phyloP scores from a whole-genome alignment of 1,139 yeast species.

The Trichomonascaceae sp. region DNA sequence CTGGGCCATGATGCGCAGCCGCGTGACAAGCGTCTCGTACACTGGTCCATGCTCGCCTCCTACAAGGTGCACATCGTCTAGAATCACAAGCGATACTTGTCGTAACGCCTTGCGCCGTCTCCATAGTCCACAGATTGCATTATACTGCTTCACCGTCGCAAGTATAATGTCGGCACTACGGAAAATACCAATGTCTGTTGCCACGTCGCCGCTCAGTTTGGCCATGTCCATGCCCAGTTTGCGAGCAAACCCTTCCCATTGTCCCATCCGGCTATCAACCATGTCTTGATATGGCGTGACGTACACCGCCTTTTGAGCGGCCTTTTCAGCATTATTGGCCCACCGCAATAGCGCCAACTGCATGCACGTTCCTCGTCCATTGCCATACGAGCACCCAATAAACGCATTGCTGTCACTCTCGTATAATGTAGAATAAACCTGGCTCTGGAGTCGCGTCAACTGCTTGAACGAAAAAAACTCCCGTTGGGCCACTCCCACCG shows the following conservation, averaged over 20 bases:
- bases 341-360: constrained; percentile 63
- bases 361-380: constrained; percentile 62
- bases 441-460: constrained; percentile 67
- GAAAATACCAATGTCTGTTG: constrained; percentile 40
- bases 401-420: constrained; percentile 46
- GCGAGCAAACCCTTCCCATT: constrained; percentile 36
- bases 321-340: constrained; percentile 40
- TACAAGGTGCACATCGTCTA: constrained; percentile 64
- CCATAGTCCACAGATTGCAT: constrained; percentile 67
- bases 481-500: constrained; percentile 33
- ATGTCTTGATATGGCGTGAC: constrained; percentile 47
- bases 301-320: constrained; percentile 50
- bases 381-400: constrained; percentile 61
- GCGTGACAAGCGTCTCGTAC: constrained; percentile 58
- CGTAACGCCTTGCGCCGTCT: constrained; percentile 47
- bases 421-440: constrained; percentile 48
- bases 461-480: constrained; percentile 30
- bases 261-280: constrained; percentile 33
- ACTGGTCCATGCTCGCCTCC: constrained; percentile 44
- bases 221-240: constrained; percentile 27
- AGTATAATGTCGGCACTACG: constrained; percentile 54
- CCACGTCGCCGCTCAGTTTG: constrained; percentile 50
- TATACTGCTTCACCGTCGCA: constrained; percentile 72
- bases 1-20: constrained; percentile 56
- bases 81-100: constrained; percentile 50